Base-by-base conservation (phyloP, 2,329 filamentous ascomycete species). In the Diaporthe citrichinensis region DNA sequence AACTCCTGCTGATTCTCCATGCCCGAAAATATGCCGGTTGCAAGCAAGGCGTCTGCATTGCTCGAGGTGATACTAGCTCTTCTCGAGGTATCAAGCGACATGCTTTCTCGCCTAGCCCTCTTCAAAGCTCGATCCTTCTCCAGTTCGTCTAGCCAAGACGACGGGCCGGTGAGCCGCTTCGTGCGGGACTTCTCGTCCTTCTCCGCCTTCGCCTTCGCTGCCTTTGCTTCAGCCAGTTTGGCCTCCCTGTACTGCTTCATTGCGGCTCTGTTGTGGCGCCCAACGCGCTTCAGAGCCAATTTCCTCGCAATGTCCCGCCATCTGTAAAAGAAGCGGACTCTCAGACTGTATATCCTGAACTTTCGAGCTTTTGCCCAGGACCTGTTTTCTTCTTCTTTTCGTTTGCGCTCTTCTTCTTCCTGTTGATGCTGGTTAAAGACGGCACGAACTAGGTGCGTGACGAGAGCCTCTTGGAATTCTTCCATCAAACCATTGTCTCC, bases 301-400 rank as follows among this genome's bases (percentile, higher is more conserved):
- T 87, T 84, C 17, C 89, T 85, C 12, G 87, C 88, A 53, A 82
- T 85, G 20, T 87, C 81, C 67, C 86, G 88, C 90, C 90, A 92
- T 25, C 84, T 84, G 78, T 91, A 91, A 76, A 91, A 91, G 80
- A 85, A 92, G 65, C 87, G 90, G 75, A 91, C 82, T 17, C 84
- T 82, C 41, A 92, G 83, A 73, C 85, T 90, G 79, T 89, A 87
- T 4, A 78, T 79, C 51, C 88, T 85, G 78, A 88, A 90, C n/a
- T 84, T 81, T 23, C 85, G 83, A 20, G 89, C 89, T 72, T 88
- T 82, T 3, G 84, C 85, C 84, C 81, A 88, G 59, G 79, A 87
- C 79, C 77, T 80, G 8, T 86, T 85, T 55, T 90, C 88, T 78
- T 90, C 88, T 74, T 90, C 88, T 62, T 82, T 85, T 28, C 80